Percentiles rank a stretch among this genome's conserved stretches.
phyloP scores from a whole-genome alignment of 129 eudicot species.

The Escallonia rubra region DNA sequence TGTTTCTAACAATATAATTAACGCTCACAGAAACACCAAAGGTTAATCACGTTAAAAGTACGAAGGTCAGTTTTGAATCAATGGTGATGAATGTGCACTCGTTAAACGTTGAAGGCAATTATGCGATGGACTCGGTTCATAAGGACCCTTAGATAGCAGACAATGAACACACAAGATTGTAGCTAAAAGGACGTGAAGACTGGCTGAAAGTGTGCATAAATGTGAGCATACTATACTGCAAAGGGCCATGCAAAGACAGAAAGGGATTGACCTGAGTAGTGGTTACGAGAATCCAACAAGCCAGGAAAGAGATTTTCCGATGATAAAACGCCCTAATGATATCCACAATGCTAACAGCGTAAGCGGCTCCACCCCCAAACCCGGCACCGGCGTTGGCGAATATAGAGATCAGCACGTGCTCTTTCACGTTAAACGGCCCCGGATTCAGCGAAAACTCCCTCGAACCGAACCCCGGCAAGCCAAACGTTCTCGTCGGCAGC shows the following conservation, averaged over 20 bases:
- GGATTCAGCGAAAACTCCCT: constrained; percentile 46
- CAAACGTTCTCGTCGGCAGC: constrained; percentile 32
- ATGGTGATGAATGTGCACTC: too few species aligned
- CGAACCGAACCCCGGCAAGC: constrained; percentile 20
- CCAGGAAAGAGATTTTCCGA: constrained; percentile 38
- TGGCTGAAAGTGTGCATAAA: too few species aligned
- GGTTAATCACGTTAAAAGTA: too few species aligned
- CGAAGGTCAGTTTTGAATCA: too few species aligned
- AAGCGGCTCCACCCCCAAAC: constrained; percentile 55
- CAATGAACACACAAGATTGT: too few species aligned
- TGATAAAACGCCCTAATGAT: constrained; percentile 48
- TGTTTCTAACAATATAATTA: too few species aligned
- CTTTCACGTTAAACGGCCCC: constrained; percentile 74
- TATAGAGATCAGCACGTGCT: constrained; percentile 62
- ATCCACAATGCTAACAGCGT: constrained; percentile 43
- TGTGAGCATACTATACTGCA: too few species aligned
- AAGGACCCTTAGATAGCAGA: too few species aligned
- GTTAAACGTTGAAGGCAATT: too few species aligned
- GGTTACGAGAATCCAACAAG: constrained; percentile 50
- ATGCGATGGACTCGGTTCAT: too few species aligned
- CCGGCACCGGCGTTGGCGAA: constrained; percentile 62
- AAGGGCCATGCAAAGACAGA: neutral
- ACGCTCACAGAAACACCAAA: too few species aligned
- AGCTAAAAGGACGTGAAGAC: too few species aligned
- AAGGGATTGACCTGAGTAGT: constrained; percentile 42